phyloP scores from a whole-genome alignment of 805 yeast genomes.

The Ogataea trehaloabstinens region DNA sequence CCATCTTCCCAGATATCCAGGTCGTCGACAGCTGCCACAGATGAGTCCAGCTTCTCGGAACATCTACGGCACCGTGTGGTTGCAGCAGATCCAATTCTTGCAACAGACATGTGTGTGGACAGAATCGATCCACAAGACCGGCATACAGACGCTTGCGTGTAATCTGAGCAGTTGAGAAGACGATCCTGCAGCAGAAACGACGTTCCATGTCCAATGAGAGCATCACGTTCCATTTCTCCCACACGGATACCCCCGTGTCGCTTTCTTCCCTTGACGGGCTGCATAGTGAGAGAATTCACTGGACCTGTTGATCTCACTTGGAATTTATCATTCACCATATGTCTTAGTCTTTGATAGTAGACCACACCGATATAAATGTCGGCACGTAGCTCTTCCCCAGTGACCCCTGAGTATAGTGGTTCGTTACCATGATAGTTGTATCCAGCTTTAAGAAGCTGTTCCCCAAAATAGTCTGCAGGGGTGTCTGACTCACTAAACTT shows the following conservation, averaged over 20 bases:
- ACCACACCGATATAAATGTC: constrained; percentile 97
- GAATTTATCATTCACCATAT: constrained; percentile 99
- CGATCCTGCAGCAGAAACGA: constrained; percentile 94
- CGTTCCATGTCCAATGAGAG: constrained; percentile 97
- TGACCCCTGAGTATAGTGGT: constrained; percentile 98
- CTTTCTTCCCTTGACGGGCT: constrained; percentile 99
- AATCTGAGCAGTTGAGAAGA: constrained; percentile 90
- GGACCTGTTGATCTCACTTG: constrained; percentile 99
- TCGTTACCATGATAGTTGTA: constrained; percentile 98
- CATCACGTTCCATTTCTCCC: constrained; percentile 99
- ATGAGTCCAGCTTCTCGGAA: constrained; percentile 65
- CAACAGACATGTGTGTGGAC: constrained; percentile 87
- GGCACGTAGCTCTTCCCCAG: constrained; percentile 95
- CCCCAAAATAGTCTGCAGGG: constrained; percentile 97
- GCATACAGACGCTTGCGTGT: constrained; percentile 87
- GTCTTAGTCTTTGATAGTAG: constrained; percentile 96
- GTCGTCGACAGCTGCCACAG: constrained; percentile 56
- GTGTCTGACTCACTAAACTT: constrained; percentile 86
- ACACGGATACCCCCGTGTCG: constrained; percentile 99
- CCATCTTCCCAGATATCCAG: constrained; percentile 96
- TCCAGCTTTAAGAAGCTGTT: constrained; percentile 82
- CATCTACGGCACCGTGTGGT: constrained; percentile 88
- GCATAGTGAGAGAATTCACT: constrained; percentile 95
- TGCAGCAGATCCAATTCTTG: constrained; percentile 81
- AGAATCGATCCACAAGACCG: constrained; percentile 90